phyloP scores from a whole-genome alignment of 352 stramenopile genomes.

The Phytophthora megakarya region DNA sequence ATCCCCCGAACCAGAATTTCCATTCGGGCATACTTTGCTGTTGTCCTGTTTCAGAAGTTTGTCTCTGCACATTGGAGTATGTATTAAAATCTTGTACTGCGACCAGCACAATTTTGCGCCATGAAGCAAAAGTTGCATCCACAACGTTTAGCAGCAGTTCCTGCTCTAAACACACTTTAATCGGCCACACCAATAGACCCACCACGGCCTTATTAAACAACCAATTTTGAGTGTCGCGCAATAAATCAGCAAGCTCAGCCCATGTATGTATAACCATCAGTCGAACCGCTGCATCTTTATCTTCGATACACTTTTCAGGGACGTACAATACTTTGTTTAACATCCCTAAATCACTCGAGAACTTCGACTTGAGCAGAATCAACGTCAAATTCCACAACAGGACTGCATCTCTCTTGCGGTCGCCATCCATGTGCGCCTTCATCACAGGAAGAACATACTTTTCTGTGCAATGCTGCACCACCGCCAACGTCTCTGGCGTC shows the following conservation, averaged over 20 bases:
- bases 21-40: constrained; percentile 45
- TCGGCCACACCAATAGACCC: constrained; percentile 51
- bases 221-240: constrained; percentile 54
- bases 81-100: constrained; percentile 59
- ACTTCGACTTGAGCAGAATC: constrained; percentile 43
- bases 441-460: constrained; percentile 65
- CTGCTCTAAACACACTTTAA: constrained; percentile 52
- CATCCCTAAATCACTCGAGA: constrained; percentile 47
- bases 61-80: constrained; percentile 31
- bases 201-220: constrained; percentile 63
- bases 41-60: constrained; percentile 30
- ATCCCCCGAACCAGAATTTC: constrained; percentile 65
- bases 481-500: constrained; percentile 35
- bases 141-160: constrained; percentile 56
- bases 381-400: constrained; percentile 63
- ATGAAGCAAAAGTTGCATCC: constrained; percentile 54
- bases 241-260: constrained; percentile 51
- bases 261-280: constrained; percentile 62
- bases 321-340: constrained; percentile 64
- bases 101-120: constrained; percentile 46
- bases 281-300: constrained; percentile 49
- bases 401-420: constrained; percentile 51
- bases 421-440: constrained; percentile 52
- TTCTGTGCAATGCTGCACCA: constrained; percentile 43
- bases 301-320: constrained; percentile 54